Evolutionary conservation across 1,139 yeast species (phyloP).

Genomic region (Pneumocystis oryctolagi): DNA sequence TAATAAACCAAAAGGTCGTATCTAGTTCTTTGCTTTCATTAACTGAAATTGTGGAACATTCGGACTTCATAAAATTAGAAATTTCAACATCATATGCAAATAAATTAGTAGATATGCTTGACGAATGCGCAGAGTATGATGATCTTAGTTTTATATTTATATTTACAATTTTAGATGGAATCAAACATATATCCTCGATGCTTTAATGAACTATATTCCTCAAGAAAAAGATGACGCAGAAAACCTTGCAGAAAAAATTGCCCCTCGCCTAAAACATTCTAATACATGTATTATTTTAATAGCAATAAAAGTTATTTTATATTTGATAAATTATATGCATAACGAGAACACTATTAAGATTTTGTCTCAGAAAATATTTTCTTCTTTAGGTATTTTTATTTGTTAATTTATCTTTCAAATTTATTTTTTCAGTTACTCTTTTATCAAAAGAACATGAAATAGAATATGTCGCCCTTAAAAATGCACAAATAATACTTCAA

Average conservation of each 20-base stretch:
- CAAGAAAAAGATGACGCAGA: conserved; percentile 50
- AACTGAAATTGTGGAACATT: conserved; percentile 46
- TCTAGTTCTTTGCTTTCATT: conserved; percentile 62
- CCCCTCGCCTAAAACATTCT: conserved; percentile 67
- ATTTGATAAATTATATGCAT: conserved; percentile 51
- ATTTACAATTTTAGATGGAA: conserved; percentile 39
- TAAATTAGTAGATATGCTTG: conserved; percentile 35
- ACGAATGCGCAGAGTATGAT: conserved; percentile 41
- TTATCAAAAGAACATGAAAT: conserved; percentile 69
- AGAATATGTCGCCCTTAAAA: conserved; percentile 68
- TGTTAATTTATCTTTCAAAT: neutral
- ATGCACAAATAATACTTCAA: conserved; percentile 58
- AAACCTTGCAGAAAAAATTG: conserved; percentile 46
- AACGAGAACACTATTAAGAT: neutral
- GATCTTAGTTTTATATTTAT: neutral
- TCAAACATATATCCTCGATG: conserved; percentile 53
- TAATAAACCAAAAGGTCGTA: conserved; percentile 22
- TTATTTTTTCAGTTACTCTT: conserved; percentile 37
- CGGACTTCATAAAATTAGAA: conserved; percentile 35
- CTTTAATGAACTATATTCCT: conserved; percentile 60
- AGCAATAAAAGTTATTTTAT: conserved; percentile 56
- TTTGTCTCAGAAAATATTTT: neutral
- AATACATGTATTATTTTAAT: conserved; percentile 73
- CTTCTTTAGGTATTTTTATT: conserved; percentile 1
- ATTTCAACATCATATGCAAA: conserved; percentile 45